Conservation (phyloP, 441 rosid genomes). For the Macaranga tanarius region DNA sequence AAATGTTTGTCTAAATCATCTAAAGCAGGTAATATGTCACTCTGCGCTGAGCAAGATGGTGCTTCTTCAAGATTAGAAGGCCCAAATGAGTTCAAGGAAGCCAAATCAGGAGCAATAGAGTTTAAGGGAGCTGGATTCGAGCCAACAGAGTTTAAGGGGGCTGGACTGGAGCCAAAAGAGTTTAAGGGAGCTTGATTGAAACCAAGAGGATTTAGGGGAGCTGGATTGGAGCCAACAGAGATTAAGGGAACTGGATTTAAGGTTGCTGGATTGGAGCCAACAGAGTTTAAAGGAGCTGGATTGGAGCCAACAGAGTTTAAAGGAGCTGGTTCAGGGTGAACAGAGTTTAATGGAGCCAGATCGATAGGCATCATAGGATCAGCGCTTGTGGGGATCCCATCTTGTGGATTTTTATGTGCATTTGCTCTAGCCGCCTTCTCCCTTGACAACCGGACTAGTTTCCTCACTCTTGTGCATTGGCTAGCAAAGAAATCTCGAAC, state of each 20-base stretch:
- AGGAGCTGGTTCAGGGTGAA: constrained; percentile 45
- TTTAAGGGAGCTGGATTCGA: constrained; percentile 45
- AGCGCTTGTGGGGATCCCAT: constrained; percentile 33
- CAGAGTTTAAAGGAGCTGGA: constrained; percentile 54
- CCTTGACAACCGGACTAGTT: constrained; percentile 69
- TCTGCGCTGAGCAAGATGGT: constrained; percentile 52
- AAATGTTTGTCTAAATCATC: constrained; percentile 67
- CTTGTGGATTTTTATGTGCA: constrained; percentile 31
- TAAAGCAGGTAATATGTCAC: constrained; percentile 55
- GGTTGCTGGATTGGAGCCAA: constrained; percentile 34
- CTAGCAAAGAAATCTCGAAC: constrained; percentile 85
- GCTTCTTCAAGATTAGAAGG: constrained; percentile 51
- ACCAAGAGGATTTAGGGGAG: constrained; percentile 52
- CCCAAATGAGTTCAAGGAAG: constrained; percentile 48
- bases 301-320: constrained; percentile 42
- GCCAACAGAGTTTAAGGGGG: constrained; percentile 50
- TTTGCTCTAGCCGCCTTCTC: constrained; percentile 58
- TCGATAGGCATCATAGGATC: constrained; percentile 43
- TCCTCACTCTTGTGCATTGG: constrained; percentile 88
- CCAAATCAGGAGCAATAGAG: constrained; percentile 25
- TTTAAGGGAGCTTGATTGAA: constrained; percentile 25
- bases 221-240: constrained; percentile 43
- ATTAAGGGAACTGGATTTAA: constrained; percentile 36
- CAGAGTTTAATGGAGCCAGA: constrained; percentile 52
- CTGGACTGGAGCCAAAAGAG: constrained; percentile 23